phyloP scores from a whole-genome alignment of 106 monocot species.

The Narthecium ossifragum region DNA sequence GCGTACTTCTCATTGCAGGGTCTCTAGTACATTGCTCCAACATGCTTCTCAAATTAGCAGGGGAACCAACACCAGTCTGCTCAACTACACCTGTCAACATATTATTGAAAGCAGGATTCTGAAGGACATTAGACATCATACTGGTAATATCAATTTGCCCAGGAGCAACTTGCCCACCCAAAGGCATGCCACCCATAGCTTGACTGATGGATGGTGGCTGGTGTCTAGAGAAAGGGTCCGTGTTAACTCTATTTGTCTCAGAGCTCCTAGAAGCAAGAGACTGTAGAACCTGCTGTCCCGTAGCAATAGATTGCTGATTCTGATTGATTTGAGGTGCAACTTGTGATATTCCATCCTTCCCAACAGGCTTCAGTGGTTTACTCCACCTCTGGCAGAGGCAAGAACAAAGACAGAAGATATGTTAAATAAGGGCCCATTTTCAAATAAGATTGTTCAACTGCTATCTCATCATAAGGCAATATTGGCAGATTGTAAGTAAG shows the following conservation, averaged over 20 bases:
- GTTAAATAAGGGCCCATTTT: too few species aligned
- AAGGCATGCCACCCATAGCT: constrained; percentile 16
- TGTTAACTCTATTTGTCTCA: constrained; percentile 1
- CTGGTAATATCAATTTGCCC: constrained; percentile 26
- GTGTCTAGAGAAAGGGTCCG: constrained; percentile 12
- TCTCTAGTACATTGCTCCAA: constrained; percentile 43
- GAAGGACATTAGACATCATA: constrained; percentile 48
- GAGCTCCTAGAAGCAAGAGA: constrained; percentile 39
- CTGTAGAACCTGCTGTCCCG: constrained; percentile 44
- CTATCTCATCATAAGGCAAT: background rate
- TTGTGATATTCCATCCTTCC: constrained; percentile 10
- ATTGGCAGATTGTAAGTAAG: background rate
- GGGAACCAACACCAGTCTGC: constrained; percentile 41
- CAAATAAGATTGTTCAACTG: background rate
- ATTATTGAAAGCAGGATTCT: constrained; percentile 41
- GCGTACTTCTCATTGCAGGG: constrained; percentile 31
- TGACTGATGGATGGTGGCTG: constrained; percentile 12
- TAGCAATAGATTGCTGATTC: constrained; percentile 33
- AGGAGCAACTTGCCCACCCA: constrained; percentile 7
- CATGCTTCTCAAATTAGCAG: constrained; percentile 38
- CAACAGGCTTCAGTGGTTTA: constrained; percentile 32
- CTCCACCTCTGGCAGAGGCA: constrained; percentile 32
- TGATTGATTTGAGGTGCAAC: constrained; percentile 10
- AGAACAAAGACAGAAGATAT: background rate
- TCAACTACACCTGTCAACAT: constrained; percentile 46